Percentiles rank a stretch among this genome's conserved stretches.
Evolutionary conservation across 2,329 filamentous ascomycete species (phyloP).

Genomic region (Sclerotinia nivalis): DNA sequence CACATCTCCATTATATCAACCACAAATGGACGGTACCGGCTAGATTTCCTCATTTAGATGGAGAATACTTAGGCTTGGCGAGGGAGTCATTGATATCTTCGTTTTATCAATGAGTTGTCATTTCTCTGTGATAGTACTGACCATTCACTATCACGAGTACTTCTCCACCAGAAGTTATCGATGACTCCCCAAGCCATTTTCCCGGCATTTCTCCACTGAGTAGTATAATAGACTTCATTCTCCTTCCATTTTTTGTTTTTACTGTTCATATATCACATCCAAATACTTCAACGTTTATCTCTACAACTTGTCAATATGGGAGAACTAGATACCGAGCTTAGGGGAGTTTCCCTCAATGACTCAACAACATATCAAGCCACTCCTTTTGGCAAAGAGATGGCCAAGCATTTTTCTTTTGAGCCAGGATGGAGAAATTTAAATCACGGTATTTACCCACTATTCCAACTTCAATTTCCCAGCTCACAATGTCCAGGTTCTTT

Average conservation of each 20-base stretch:
- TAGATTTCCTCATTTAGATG: neutral
- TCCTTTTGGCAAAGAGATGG: constrained; percentile 42
- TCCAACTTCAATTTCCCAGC: neutral
- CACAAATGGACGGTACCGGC: neutral
- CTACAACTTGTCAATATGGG: constrained; percentile 6
- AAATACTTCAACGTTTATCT: neutral
- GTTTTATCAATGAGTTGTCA: neutral
- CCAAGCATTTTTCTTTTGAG: constrained; percentile 42
- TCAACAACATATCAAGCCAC: constrained; percentile 31
- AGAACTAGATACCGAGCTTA: constrained; percentile 27
- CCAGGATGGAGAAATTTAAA: constrained; percentile 42
- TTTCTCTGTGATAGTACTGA: neutral
- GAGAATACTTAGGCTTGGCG: neutral
- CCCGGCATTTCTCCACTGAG: neutral
- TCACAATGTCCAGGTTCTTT: constrained; percentile 61
- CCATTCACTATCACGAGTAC: neutral
- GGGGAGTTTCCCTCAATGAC: constrained; percentile 29
- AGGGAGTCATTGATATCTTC: neutral
- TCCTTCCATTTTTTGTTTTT: neutral
- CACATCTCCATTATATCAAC: neutral
- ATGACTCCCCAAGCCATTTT: constrained; percentile 5
- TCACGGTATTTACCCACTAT: constrained; percentile 37
- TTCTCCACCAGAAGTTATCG: constrained; percentile 6
- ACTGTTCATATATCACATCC: neutral
- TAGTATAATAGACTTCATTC: constrained; percentile 7